A percentile compares a stretch with the other conserved stretches of the same genome.
These are phyloP conservation scores for Penicillium sp. DNA, from an alignment of 2,329 filamentous ascomycete genomes.

Conservation along the genomic window DNA sequence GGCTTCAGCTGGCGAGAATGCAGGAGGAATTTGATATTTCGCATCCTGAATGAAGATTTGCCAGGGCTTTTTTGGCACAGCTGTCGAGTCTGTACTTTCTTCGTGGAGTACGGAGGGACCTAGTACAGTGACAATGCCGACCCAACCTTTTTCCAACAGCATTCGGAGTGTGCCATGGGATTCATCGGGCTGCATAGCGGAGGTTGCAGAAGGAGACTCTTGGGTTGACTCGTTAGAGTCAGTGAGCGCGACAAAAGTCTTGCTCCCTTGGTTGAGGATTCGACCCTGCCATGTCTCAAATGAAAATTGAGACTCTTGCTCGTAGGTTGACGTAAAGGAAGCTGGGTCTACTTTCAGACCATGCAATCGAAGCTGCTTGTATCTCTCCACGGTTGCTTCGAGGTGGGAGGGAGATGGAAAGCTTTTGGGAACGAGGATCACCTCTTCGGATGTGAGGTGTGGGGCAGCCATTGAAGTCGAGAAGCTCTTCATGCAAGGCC, in stretches of 20 bases:
- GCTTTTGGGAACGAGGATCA: slow-evolving; percentile 9
- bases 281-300: slow-evolving; percentile 24
- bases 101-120: slow-evolving; percentile 16
- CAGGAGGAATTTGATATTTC: slow-evolving; percentile 4
- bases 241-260: slow-evolving; percentile 24
- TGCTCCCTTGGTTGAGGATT: slow-evolving; percentile 23
- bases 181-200: background rate
- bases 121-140: slow-evolving; percentile 28
- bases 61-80: slow-evolving; percentile 3
- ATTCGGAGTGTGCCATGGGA: slow-evolving; percentile 2
- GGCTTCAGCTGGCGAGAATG: background rate
- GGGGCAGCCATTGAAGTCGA: slow-evolving; percentile 8
- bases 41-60: slow-evolving; percentile 8
- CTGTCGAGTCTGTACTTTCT: background rate
- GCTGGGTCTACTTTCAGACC: slow-evolving; percentile 25
- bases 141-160: slow-evolving; percentile 22
- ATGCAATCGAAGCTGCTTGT: slow-evolving; percentile 23
- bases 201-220: background rate
- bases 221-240: background rate
- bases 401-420: slow-evolving; percentile 2
- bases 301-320: slow-evolving; percentile 23
- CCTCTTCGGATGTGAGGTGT: background rate
- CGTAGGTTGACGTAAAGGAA: slow-evolving; percentile 29
- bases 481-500: too few relatives aligned
- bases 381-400: slow-evolving; percentile 11